These are phyloP conservation scores for Penicillium brasilianum DNA, from an alignment of 2,329 filamentous ascomycete species.

Conservation along the genomic window DNA sequence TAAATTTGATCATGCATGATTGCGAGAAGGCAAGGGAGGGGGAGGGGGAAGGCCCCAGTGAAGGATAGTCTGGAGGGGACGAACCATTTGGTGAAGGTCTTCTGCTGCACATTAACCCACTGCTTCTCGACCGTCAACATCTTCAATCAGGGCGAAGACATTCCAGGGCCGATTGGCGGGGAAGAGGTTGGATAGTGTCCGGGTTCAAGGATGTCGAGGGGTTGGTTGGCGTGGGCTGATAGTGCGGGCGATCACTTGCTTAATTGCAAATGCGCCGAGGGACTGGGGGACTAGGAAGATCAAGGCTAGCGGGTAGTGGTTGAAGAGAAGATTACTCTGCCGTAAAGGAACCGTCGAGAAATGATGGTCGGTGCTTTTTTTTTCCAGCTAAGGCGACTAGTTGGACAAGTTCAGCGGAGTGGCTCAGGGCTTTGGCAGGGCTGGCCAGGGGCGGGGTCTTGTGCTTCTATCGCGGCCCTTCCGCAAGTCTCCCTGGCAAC, in stretches of 20 bases:
- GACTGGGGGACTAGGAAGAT: neutral
- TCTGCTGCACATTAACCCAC: slow-evolving; percentile 84
- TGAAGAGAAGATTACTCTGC: neutral
- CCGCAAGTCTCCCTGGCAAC: slow-evolving; percentile 4
- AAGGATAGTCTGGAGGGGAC: slow-evolving; percentile 10
- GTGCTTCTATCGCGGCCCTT: neutral
- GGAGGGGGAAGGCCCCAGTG: neutral
- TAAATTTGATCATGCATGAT: neutral
- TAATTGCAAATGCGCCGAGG: slow-evolving; percentile 1
- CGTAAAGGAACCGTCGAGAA: neutral
- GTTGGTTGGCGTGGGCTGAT: slow-evolving; percentile 10
- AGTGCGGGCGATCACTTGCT: slow-evolving; percentile 7
- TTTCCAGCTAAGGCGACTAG: neutral
- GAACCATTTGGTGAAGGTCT: slow-evolving; percentile 98
- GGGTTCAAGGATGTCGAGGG: slow-evolving; percentile 11
- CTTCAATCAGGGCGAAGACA: slow-evolving; percentile 35
- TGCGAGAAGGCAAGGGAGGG: neutral
- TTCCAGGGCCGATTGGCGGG: slow-evolving; percentile 36
- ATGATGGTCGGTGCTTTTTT: neutral
- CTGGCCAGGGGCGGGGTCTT: neutral
- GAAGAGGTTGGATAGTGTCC: slow-evolving; percentile 8
- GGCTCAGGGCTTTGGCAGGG: neutral
- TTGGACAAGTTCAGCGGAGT: neutral
- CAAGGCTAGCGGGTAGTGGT: neutral
- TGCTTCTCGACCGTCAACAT: slow-evolving; percentile 63